Base-by-base conservation (phyloP, 1,139 yeast genomes). In the Pichia sorboxylosa region DNA sequence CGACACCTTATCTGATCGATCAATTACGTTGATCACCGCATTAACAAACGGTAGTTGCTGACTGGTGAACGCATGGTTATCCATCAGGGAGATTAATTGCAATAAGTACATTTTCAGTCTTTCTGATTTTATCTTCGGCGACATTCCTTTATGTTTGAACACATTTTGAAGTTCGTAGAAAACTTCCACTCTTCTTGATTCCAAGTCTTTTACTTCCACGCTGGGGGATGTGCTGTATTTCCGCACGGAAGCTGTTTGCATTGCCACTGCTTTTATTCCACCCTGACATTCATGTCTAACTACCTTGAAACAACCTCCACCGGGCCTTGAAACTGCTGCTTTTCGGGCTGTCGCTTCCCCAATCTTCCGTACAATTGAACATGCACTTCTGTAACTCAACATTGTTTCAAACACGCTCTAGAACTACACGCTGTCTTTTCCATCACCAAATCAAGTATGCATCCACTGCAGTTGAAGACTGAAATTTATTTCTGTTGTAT, bases 11-110 rank as follows among this genome's bases (percentile, higher is more conserved):
- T 38, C 40, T 3, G 42, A 43, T 21, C 44, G 41, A 33, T 49
- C 55, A 16, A 52, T 45, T 9, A 40, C 47, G 33, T 51, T 52
- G 5, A 52, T 40, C 7, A 49, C 42, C 17, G 49, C 37, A 31
- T 48, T 47, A 11, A 51, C 36, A 32, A 50, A 47, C 2, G 50
- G 43, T 16, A 51, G 30, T 23, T 51, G 52, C n/a, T 34, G 34
- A 13, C 39, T 41, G 3, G 39, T 26, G 29, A 51, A 46, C 31
- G 46, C 48, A 4, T 39, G 36, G 17, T 42, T 33, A 4, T 47
- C 41, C 23, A 48, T 33, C 6, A 34, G 24, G 2, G 33, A 19
- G 7, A 51, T 38, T 8, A 50, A 28, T 15, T 46, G 41, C 13
- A 39, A 31, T 15, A 51, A 28, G 16, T 35, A 29, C 5, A 20